phyloP scores from a whole-genome alignment of 1,284 basidiomycete species.

The Pterula multifida region DNA sequence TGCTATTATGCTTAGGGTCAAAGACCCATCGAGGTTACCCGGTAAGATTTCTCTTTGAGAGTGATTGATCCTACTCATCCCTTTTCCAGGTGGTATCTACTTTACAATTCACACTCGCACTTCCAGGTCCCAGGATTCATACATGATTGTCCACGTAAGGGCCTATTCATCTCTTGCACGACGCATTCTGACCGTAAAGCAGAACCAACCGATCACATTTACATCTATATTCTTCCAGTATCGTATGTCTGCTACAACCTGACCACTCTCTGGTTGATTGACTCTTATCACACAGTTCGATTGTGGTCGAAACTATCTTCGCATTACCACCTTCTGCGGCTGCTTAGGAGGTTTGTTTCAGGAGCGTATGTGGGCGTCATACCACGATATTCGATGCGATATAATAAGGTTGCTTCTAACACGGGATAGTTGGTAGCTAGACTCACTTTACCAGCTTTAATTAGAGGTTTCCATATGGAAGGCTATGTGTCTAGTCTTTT shows the following conservation, averaged over 20 bases:
- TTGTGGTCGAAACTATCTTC: constrained; percentile 30
- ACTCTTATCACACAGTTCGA: constrained; percentile 19
- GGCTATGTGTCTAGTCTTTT: too few species aligned
- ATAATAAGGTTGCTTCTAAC: neutral
- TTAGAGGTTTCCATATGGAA: too few species aligned
- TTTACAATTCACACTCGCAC: neutral
- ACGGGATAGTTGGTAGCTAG: too few species aligned
- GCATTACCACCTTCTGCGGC: constrained; percentile 36
- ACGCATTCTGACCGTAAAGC: neutral
- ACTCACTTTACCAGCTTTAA: too few species aligned
- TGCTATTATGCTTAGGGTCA: constrained; percentile 73
- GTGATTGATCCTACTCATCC: neutral
- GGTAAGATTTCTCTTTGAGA: constrained; percentile 28
- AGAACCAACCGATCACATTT: constrained; percentile 33
- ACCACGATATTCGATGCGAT: neutral
- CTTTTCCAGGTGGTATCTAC: neutral
- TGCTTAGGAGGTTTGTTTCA: constrained; percentile 15
- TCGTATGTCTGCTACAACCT: constrained; percentile 19
- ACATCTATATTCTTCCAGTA: constrained; percentile 36
- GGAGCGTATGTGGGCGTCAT: constrained; percentile 1
- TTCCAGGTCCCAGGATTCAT: too few species aligned
- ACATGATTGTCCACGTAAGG: neutral
- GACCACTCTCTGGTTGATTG: constrained; percentile 4
- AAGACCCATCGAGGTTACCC: constrained; percentile 77
- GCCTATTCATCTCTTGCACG: neutral